phyloP scores from a whole-genome alignment of 2,329 filamentous ascomycete species.

The Cephalotrichum gorgonifer region DNA sequence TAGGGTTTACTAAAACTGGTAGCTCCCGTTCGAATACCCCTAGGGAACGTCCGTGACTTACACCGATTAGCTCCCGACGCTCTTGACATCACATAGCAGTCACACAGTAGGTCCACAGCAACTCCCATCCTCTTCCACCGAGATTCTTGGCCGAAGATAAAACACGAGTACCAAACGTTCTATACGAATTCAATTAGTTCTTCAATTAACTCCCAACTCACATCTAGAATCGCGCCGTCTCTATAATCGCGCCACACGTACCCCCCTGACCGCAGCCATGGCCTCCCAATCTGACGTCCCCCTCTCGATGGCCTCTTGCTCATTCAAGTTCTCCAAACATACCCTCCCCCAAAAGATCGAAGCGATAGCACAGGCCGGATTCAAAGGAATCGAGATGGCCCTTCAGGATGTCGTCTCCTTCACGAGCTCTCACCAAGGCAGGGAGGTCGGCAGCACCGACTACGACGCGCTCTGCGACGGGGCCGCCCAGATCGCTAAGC shows the following conservation, averaged over 20 bases:
- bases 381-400: conserved; percentile 61
- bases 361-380: conserved; percentile 54
- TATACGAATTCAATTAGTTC: neutral
- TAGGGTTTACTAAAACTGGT: too few relatives aligned
- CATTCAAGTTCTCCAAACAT: conserved; percentile 22
- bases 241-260: neutral
- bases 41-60: too few relatives aligned
- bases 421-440: conserved; percentile 37
- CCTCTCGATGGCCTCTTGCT: conserved; percentile 42
- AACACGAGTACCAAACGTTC: neutral
- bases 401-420: conserved; percentile 63
- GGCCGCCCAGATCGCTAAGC: conserved; percentile 39
- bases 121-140: neutral
- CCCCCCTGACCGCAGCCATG: conserved; percentile 3
- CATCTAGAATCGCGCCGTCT: neutral
- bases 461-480: conserved; percentile 47
- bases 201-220: neutral
- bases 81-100: neutral
- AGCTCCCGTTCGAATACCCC: neutral
- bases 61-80: too few relatives aligned
- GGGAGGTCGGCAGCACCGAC: conserved; percentile 43
- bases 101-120: neutral
- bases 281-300: conserved; percentile 16
- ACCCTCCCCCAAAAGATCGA: conserved; percentile 49
- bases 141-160: neutral